Base-by-base conservation (phyloP, 2,329 filamentous ascomycete species). In the Hymenoscyphus occultus region DNA sequence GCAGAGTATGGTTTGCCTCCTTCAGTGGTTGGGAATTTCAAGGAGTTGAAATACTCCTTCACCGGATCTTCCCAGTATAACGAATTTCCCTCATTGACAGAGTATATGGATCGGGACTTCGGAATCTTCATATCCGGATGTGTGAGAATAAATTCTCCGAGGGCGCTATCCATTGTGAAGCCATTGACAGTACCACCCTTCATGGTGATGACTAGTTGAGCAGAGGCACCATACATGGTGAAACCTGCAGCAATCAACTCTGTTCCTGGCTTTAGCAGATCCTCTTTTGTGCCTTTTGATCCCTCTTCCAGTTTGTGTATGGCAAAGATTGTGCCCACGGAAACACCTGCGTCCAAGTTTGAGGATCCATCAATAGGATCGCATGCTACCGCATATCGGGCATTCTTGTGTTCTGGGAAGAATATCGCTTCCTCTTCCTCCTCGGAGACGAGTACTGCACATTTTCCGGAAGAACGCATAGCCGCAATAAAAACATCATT, bases 181-280 rank as follows among this genome's bases (percentile, higher is more conserved):
- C 95, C 95, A 80, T 98, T 97, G 79, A 99, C 95, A 68, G 81
- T 86, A 69, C 93, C 91, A 71, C 89, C 92, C 80, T 90, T 91
- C 93, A 98, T 97, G 72, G 95, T 99, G 76, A 99, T 90, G 74
- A 99, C 95, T 57, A 99, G 85, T 82, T 98, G 94, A 3, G 95
- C 89, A 2, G 93, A 97, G 72, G 95, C 95, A 76, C 95, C 95
- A 80, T 99, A 99, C 95, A 99, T 99, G 79, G 95, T 99, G 85
- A 99, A 99, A n/a, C 95, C 95, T 28, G 92, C 89, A 42, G 95
- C 94, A 22, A 98, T 86, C 71, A 98, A 86, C 79, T 97, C 93
- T 1, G 91, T 94, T 64, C 95, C 95, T 0, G 95, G 91, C 78
- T 88, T 89, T 66, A 98, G 85, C 67, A 99, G 86, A 77, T 98